Percentiles rank a stretch among this genome's conserved stretches.
These are phyloP conservation scores for Auricularia cornea DNA, from an alignment of 768 basidiomycete species.

Conservation along the genomic window DNA sequence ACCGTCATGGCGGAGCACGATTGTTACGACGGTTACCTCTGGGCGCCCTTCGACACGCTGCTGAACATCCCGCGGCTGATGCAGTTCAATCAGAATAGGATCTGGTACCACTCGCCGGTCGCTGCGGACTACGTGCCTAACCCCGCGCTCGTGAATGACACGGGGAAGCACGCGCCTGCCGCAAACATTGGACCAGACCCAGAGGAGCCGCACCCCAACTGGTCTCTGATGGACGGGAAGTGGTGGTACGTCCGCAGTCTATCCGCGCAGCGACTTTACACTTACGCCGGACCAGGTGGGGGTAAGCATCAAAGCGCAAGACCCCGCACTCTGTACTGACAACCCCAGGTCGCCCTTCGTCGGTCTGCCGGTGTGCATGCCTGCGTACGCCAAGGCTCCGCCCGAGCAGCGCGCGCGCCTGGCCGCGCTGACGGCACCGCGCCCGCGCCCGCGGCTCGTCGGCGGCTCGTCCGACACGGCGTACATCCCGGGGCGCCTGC, in stretches of 20 bases:
- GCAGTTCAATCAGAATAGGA: conserved; percentile 35
- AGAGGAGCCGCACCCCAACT: too few relatives aligned
- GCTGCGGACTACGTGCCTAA: conserved; percentile 13
- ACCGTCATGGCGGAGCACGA: conserved; percentile 34
- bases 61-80: conserved; percentile 42
- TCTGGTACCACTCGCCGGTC: conserved; percentile 47
- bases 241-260: too few relatives aligned
- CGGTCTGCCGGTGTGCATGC: conserved; percentile 29
- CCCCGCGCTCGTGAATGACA: too few relatives aligned
- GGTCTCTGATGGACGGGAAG: too few relatives aligned
- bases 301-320: too few relatives aligned
- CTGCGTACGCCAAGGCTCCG: conserved; percentile 31
- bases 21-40: conserved; percentile 44
- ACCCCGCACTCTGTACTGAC: too few relatives aligned
- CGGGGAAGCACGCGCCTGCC: too few relatives aligned
- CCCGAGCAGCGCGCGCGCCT: conserved; percentile 29
- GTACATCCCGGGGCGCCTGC: conserved; percentile 38
- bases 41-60: conserved; percentile 45
- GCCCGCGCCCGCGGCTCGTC: conserved; percentile 27
- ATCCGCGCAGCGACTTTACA: too few relatives aligned
- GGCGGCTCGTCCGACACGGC: conserved; percentile 43
- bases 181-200: too few relatives aligned
- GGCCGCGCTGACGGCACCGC: conserved; percentile 24
- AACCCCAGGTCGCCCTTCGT: too few relatives aligned
- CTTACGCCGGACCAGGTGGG: too few relatives aligned